Evolutionary conservation across 371 early-diverging fungal species (phyloP).

Genomic region (Mucor mucedo): DNA sequence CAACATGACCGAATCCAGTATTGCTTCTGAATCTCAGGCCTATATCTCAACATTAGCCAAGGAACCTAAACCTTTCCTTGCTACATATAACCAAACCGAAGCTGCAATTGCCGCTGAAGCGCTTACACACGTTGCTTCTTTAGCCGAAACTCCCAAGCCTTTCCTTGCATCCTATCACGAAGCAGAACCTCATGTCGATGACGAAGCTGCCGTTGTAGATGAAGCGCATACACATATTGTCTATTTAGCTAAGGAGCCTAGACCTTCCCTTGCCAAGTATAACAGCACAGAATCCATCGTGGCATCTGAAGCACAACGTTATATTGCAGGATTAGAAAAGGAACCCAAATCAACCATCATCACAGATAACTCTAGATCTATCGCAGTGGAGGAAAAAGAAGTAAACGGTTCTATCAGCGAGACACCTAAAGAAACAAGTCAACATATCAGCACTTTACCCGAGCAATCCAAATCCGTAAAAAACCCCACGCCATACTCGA

Average conservation of each 20-base stretch:
- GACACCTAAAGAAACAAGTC: neutral
- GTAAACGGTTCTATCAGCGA: no score
- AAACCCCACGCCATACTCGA: neutral
- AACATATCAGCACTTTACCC: neutral
- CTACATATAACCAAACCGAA: conserved; percentile 11
- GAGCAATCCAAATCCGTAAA: neutral
- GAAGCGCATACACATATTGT: neutral
- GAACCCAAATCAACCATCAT: neutral
- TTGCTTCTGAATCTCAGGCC: neutral
- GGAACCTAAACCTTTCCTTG: conserved; percentile 6
- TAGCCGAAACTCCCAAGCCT: conserved; percentile 5
- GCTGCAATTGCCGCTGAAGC: neutral
- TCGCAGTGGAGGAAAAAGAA: neutral
- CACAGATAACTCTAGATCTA: neutral
- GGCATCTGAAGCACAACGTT: neutral
- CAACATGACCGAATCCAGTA: conserved; percentile 5
- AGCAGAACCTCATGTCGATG: neutral
- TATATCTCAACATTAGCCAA: conserved; percentile 1
- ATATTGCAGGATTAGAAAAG: neutral
- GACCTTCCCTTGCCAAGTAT: conserved; percentile 16
- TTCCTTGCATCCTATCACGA: conserved; percentile 18
- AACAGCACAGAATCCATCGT: conserved; percentile 9
- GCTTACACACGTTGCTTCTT: neutral
- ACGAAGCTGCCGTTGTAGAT: neutral
- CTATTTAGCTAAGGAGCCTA: neutral